phyloP scores from a whole-genome alignment of 169 alveolate genomes.

The Cryptosporidium viatorum region DNA sequence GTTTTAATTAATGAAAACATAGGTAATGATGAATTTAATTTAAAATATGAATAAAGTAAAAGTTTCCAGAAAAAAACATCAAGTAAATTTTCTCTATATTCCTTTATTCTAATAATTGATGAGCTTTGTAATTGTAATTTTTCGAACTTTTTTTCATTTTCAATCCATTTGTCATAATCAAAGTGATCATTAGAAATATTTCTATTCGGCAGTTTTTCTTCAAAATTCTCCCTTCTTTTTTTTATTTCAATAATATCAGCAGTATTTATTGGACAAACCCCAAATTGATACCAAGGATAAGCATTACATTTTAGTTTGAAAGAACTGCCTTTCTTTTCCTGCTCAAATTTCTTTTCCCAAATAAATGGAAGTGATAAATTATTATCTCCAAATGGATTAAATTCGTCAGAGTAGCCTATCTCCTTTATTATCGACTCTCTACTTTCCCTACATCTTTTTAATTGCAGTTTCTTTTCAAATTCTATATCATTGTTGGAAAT shows the following conservation, averaged over 20 bases:
- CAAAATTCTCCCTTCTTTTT: conserved; percentile 43
- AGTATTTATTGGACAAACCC: conserved; percentile 51
- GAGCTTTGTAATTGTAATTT: conserved; percentile 34
- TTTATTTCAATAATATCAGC: conserved; percentile 26
- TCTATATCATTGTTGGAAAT: neutral
- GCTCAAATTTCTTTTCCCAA: conserved; percentile 58
- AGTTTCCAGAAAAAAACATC: conserved; percentile 59
- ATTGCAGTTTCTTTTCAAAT: conserved; percentile 23
- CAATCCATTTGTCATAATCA: conserved; percentile 48
- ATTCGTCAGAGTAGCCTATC: conserved; percentile 65
- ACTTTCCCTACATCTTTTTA: conserved; percentile 44
- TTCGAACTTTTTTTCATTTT: conserved; percentile 51
- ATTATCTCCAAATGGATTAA: conserved; percentile 62
- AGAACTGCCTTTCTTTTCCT: conserved; percentile 5
- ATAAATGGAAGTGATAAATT: conserved; percentile 56
- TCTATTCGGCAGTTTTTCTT: conserved; percentile 5
- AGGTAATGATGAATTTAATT: neutral
- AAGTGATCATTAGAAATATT: neutral
- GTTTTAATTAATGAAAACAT: conserved; percentile 22
- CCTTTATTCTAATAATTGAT: conserved; percentile 54
- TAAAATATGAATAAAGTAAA: conserved; percentile 28
- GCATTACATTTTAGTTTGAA: conserved; percentile 10
- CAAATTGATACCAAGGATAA: conserved; percentile 62
- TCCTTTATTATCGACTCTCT: conserved; percentile 3
- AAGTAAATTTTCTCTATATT: conserved; percentile 43